These are phyloP conservation scores for Chlamydomonas asymmetrica DNA, from an alignment of 139 green algal species.

Conservation along the genomic window DNA sequence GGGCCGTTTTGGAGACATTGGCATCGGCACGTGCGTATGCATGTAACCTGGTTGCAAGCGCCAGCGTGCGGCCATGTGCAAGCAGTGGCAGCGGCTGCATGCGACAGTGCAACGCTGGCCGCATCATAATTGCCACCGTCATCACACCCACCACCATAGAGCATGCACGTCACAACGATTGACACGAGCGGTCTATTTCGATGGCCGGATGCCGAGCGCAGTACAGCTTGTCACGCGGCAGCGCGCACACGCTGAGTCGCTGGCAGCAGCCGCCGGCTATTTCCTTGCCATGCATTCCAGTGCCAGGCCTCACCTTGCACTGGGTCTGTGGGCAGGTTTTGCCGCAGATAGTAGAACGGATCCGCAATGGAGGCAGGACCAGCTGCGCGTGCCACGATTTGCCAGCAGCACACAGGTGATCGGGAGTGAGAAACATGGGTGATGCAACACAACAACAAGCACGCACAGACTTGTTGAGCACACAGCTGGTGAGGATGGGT, in stretches of 20 bases:
- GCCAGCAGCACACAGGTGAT: too few species aligned
- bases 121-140: not conserved
- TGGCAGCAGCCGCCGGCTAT: too few species aligned
- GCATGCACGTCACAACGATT: not conserved
- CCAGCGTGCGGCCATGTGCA: not conserved
- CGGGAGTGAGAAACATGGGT: too few species aligned
- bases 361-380: slow-evolving; percentile 25
- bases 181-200: too few species aligned
- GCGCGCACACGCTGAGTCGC: too few species aligned
- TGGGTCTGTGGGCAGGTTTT: slow-evolving; percentile 35
- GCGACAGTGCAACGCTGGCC: not conserved
- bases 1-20: too few species aligned
- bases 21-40: not conserved
- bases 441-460: too few species aligned
- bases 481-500: too few species aligned
- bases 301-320: slow-evolving; percentile 32
- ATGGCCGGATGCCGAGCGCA: too few species aligned
- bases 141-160: not conserved
- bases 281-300: not conserved
- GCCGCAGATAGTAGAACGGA: slow-evolving; percentile 50
- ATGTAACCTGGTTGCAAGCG: not conserved
- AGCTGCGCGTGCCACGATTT: too few species aligned
- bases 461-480: too few species aligned
- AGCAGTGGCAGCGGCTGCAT: not conserved
- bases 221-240: too few species aligned